phyloP scores from a whole-genome alignment of 2,329 filamentous ascomycete species.

The Didymellaceae sp. region DNA sequence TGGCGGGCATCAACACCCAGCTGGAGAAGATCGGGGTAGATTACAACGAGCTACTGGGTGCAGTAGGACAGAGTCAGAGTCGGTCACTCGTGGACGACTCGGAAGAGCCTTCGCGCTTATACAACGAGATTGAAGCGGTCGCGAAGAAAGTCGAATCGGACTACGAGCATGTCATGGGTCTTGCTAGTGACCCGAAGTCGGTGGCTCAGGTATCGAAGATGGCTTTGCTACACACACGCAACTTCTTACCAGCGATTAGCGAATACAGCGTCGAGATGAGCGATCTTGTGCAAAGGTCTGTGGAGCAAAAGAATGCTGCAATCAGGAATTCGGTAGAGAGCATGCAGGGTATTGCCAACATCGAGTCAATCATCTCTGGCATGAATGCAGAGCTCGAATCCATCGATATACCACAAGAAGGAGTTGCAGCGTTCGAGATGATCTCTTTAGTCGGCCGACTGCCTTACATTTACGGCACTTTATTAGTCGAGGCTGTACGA shows the following conservation, averaged over 20 bases:
- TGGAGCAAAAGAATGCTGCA: slow-evolving; percentile 71
- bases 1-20: slow-evolving; percentile 51
- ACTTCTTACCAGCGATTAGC: slow-evolving; percentile 66
- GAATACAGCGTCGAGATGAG: slow-evolving; percentile 65
- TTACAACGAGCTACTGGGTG: slow-evolving; percentile 53
- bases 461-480: slow-evolving; percentile 87
- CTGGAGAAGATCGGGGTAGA: slow-evolving; percentile 52
- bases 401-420: slow-evolving; percentile 75
- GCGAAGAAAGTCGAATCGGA: slow-evolving; percentile 87
- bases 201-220: slow-evolving; percentile 68
- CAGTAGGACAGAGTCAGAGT: slow-evolving; percentile 54
- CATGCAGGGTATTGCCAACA: slow-evolving; percentile 81
- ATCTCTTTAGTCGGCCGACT: slow-evolving; percentile 81
- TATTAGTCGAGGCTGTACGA: slow-evolving; percentile 83
- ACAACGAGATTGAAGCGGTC: slow-evolving; percentile 85
- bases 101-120: slow-evolving; percentile 70
- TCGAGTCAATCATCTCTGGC: slow-evolving; percentile 76
- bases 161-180: slow-evolving; percentile 75
- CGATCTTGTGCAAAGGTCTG: slow-evolving; percentile 58
- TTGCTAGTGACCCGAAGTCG: slow-evolving; percentile 70
- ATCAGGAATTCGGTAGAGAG: slow-evolving; percentile 71
- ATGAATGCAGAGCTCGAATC: slow-evolving; percentile 75
- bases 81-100: slow-evolving; percentile 64
- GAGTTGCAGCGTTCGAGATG: slow-evolving; percentile 79
- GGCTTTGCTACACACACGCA: slow-evolving; percentile 67